Conservation (phyloP, 495 filamentous ascomycete genomes). For the Aspergillus ellipticus region DNA sequence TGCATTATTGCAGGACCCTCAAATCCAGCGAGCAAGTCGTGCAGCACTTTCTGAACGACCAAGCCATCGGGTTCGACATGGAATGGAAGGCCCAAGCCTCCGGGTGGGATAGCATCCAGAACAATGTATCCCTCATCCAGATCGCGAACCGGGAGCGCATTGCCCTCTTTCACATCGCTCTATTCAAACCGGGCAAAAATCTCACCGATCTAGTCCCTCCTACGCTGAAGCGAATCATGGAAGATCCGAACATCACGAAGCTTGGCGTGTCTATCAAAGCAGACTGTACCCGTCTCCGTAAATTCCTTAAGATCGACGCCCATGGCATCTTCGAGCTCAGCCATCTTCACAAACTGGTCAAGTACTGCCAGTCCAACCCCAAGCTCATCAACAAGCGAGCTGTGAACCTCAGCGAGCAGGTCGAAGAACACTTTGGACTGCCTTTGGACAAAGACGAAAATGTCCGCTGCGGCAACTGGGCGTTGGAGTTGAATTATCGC, state of each 20-base stretch:
- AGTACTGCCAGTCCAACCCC: slow-evolving; percentile 49
- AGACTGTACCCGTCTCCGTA: slow-evolving; percentile 66
- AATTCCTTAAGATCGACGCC: slow-evolving; percentile 59
- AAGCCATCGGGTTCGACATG: slow-evolving; percentile 77
- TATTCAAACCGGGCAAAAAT: slow-evolving; percentile 45
- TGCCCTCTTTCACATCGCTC: slow-evolving; percentile 73
- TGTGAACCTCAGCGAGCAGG: slow-evolving; percentile 63
- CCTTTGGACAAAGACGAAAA: slow-evolving; percentile 68
- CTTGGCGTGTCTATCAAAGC: slow-evolving; percentile 72
- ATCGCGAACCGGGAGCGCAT: slow-evolving; percentile 76
- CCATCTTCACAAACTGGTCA: slow-evolving; percentile 72
- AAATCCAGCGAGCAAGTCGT: slow-evolving; percentile 62
- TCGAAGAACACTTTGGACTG: slow-evolving; percentile 67
- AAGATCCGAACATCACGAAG: slow-evolving; percentile 67
- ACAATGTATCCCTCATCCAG: slow-evolving; percentile 75
- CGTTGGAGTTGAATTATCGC: slow-evolving; percentile 49
- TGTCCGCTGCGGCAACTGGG: slow-evolving; percentile 73
- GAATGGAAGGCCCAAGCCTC: slow-evolving; percentile 67
- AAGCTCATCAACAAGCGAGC: slow-evolving; percentile 59
- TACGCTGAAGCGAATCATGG: slow-evolving; percentile 64
- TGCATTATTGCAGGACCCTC: slow-evolving; percentile 74
- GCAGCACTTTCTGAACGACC: slow-evolving; percentile 63
- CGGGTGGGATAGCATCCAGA: slow-evolving; percentile 44
- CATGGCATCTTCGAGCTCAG: slow-evolving; percentile 74
- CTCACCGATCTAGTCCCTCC: slow-evolving; percentile 61